These are phyloP conservation scores for Vanrija humicola DNA, from an alignment of 1,284 basidiomycete species.

Conservation along the genomic window DNA sequence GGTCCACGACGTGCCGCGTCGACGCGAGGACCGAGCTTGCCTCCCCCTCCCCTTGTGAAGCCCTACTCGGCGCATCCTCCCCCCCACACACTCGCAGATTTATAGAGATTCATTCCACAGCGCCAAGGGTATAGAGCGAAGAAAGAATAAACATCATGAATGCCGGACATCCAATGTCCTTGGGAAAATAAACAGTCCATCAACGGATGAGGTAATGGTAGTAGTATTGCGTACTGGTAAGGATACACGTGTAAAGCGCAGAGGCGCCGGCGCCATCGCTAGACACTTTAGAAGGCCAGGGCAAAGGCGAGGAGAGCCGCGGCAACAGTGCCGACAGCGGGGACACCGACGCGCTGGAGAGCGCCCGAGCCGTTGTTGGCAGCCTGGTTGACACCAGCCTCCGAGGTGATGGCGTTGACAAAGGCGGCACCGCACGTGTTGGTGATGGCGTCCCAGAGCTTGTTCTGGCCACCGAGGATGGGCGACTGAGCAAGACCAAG, in stretches of 20 bases:
- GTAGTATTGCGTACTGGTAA: background rate
- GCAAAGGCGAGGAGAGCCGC: constrained; percentile 27
- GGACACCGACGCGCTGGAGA: constrained; percentile 20
- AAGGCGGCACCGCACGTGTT: constrained; percentile 50
- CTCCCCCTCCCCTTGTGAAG: no score
- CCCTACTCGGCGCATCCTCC: no score
- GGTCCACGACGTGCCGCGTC: no score
- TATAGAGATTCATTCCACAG: constrained; percentile 16
- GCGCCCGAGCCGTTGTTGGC: constrained; percentile 14
- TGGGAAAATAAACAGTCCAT: constrained; percentile 3
- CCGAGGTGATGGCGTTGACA: constrained; percentile 39
- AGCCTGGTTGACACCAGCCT: constrained; percentile 35
- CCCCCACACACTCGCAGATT: no score
- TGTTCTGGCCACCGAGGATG: constrained; percentile 63
- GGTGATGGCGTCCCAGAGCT: constrained; percentile 62
- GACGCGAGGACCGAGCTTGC: no score
- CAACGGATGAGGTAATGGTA: background rate
- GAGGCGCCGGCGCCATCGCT: constrained; percentile 1
- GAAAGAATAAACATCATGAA: constrained; percentile 1
- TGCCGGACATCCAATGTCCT: constrained; percentile 1
- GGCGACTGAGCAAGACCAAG: constrained; percentile 63
- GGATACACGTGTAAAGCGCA: constrained; percentile 1
- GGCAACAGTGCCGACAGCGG: constrained; percentile 8
- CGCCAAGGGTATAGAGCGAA: constrained; percentile 15
- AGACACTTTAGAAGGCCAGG: constrained; percentile 19